phyloP scores from a whole-genome alignment of 331 rosid genomes.

The Acacia concinna region DNA sequence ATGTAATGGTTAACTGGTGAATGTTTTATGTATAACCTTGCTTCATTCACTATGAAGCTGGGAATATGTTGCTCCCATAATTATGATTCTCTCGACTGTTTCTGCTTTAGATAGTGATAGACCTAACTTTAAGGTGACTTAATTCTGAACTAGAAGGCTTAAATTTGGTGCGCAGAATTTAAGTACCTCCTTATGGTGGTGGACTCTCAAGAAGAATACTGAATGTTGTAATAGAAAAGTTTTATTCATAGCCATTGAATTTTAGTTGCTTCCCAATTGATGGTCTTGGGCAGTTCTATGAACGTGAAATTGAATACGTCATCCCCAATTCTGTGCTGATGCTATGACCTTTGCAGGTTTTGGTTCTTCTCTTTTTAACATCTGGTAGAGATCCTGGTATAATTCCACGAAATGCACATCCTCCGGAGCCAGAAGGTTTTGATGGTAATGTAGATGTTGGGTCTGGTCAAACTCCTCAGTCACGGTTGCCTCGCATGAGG shows the following conservation, averaged over 20 bases:
- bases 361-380: slow-evolving; percentile 78
- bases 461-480: slow-evolving; percentile 85
- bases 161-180: not conserved
- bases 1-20: not conserved
- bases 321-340: slow-evolving; percentile 9
- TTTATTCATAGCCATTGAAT: not conserved
- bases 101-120: not conserved
- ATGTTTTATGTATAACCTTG: not conserved
- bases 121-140: not conserved
- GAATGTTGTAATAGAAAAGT: not conserved
- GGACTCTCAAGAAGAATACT: slow-evolving; percentile 2
- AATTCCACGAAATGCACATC: slow-evolving; percentile 89
- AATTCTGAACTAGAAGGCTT: not conserved
- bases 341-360: slow-evolving; percentile 50
- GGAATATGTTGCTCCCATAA: not conserved
- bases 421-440: slow-evolving; percentile 90
- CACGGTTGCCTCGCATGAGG: slow-evolving; percentile 81
- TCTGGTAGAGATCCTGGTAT: slow-evolving; percentile 99
- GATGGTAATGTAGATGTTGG: slow-evolving; percentile 68
- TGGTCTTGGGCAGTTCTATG: not conserved
- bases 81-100: not conserved
- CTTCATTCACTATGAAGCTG: not conserved
- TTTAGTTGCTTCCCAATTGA: slow-evolving; percentile 2
- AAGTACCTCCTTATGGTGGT: not conserved
- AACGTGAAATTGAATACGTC: not conserved